phyloP scores from a whole-genome alignment of 164 flowering plant genomes.

The Sedum album region DNA sequence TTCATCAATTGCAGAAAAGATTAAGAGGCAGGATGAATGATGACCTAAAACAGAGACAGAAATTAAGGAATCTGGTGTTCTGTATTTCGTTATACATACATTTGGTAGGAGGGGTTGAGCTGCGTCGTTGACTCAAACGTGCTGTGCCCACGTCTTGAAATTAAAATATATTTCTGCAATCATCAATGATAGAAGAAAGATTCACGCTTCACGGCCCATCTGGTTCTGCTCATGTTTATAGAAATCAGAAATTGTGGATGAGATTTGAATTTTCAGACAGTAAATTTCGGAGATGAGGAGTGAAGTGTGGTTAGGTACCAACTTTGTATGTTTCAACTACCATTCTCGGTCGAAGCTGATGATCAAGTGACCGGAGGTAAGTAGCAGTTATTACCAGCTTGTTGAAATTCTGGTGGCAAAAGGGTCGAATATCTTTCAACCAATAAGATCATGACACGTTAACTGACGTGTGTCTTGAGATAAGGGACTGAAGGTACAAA shows the following conservation, averaged over 20 bases:
- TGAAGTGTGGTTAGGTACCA: not conserved
- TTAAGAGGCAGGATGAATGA: not conserved
- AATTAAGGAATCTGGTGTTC: not conserved
- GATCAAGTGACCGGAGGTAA: not conserved
- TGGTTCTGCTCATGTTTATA: not conserved
- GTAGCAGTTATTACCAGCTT: conserved; percentile 2
- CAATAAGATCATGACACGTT: not conserved
- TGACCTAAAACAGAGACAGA: not conserved
- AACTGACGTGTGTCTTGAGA: not conserved
- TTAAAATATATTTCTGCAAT: not conserved
- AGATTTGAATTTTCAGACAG: not conserved
- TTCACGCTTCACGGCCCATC: not conserved
- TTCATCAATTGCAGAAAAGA: not conserved
- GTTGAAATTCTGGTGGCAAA: not conserved
- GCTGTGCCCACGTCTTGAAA: not conserved
- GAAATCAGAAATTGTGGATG: not conserved
- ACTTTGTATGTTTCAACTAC: not conserved
- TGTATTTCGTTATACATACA: not conserved
- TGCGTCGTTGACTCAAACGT: not conserved
- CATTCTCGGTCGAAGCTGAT: not conserved
- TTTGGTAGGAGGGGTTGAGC: not conserved
- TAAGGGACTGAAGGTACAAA: not conserved
- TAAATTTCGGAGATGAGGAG: not conserved
- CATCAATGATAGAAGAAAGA: not conserved
- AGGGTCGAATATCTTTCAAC: not conserved